Base-by-base conservation (phyloP, 495 filamentous ascomycete genomes). In the Coniosporium apollinis region DNA sequence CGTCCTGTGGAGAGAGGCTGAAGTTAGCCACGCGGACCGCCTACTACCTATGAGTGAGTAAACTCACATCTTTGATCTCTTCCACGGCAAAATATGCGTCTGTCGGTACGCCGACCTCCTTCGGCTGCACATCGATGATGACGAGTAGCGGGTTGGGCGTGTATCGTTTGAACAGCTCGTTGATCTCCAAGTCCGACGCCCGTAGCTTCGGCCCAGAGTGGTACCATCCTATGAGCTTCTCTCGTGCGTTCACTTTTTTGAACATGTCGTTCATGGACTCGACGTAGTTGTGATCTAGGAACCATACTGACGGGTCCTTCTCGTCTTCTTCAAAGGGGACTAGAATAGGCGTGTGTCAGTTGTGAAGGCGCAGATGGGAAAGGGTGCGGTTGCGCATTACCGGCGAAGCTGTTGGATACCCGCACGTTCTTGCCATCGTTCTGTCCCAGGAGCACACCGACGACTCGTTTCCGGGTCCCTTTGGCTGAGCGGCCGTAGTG, bases 231-330 rank as follows among this genome's bases (percentile, higher is more conserved):
- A 97, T 86, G 52, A 97, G 69, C 74, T 97, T 97, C 64, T 97
- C 89, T 36, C 84, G 68, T 38, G 89, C 89, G 66, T 97, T 97
- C 65, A 97, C 85, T 62, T 96, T 96, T 70, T 97, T 97, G 69
- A 97, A 97, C 89, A 97, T 97, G 60, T 97, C 89, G 67, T 86
- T 89, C 89, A 97, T 97, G 44, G 78, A 82, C 60, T 97, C 91
- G 57, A 97, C 80, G 52, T 94, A 97, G 67, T 97, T 96, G 70
- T 97, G 89, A 48, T 97, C 89, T 36, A 97, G 66, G 57, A 97
- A 97, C 89, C 89, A 97, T 45, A 97, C 89, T 15, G 86, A 89
- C 5, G 89, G 87, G 57, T 96, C 87, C 56, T 91, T 92, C 46
- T 92, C 86, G 57, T 97, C 89, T 65, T 97, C 89, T 59, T 97